Percentiles rank a stretch among this genome's conserved stretches.
These are phyloP conservation scores for Dactylellina haptotyla DNA, from an alignment of 2,329 filamentous ascomycete species.

Conservation along the genomic window DNA sequence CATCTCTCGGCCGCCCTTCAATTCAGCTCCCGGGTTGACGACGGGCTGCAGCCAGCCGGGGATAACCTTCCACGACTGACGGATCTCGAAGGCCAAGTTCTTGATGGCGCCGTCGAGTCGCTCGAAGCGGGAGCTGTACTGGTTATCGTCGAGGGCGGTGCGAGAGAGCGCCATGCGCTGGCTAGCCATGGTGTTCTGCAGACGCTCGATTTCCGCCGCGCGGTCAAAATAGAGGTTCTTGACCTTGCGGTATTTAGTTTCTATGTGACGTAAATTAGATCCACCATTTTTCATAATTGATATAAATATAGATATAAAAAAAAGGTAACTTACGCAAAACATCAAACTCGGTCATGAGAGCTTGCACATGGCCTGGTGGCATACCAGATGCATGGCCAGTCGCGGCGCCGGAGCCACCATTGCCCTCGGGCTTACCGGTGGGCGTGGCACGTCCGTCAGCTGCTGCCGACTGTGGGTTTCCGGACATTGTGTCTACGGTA, in stretches of 20 bases:
- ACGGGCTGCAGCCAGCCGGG: constrained; percentile 81
- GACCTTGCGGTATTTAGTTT: constrained; percentile 96
- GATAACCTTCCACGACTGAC: constrained; percentile 88
- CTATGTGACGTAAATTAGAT: constrained; percentile 67
- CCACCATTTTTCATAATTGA: constrained; percentile 64
- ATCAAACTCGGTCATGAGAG: constrained; percentile 55
- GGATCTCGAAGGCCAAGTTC: constrained; percentile 93
- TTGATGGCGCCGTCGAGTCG: constrained; percentile 92
- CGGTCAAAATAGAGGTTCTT: constrained; percentile 98
- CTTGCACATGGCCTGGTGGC: constrained; percentile 49
- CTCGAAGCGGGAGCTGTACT: constrained; percentile 89
- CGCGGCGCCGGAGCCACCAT: constrained; percentile 11
- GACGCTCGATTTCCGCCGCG: constrained; percentile 85
- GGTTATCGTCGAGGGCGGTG: constrained; percentile 92
- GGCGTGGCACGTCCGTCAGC: constrained; percentile 31
- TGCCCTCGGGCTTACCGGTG: constrained; percentile 29
- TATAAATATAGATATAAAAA: constrained; percentile 58
- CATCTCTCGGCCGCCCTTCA: constrained; percentile 96
- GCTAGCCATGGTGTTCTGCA: constrained; percentile 97
- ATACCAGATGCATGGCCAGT: constrained; percentile 50
- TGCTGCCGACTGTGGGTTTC: constrained; percentile 27
- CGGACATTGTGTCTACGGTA: constrained; percentile 46
- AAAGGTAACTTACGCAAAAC: constrained; percentile 52
- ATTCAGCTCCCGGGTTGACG: constrained; percentile 84
- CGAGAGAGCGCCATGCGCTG: constrained; percentile 94